Base-by-base conservation (phyloP, 352 stramenopile genomes). In the Phytophthora pini region DNA sequence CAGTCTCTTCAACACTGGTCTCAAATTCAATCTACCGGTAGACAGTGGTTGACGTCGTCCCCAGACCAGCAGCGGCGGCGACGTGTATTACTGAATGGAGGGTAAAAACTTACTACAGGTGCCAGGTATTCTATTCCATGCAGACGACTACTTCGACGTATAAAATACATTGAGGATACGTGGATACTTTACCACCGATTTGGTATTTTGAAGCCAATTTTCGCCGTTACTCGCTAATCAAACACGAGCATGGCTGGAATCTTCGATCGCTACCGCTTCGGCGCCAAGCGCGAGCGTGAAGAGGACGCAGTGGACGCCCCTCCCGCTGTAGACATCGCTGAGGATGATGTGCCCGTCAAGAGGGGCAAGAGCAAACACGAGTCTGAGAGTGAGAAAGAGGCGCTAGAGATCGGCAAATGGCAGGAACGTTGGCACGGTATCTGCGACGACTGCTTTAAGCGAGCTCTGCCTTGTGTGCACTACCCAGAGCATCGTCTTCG, bases 401-500 rank as follows among this genome's bases (percentile, higher is more conserved):
- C 41, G 17, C 17, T 8, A 50, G 8, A 6, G n/a, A 36, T 15
- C 17, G 43, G 55, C 44, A 91, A 91, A 58, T 95, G 87, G 87
- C 87, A 93, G 58, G 87, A 95, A 74, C 80, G 87, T 13, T 95
- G 85, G 81, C 87, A 92, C 31, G 72, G 58, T 34, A 92, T 95
- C 61, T 95, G 87, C 52, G 39, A 72, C 36, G 63, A 79, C 39
- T 95, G 87, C 70, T 95, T 95, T 55, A 69, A 82, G 4, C 52
- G 46, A 7, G 66, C 32, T 10, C 53, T 62, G 9, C 60, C 76
- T 50, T 97, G 90, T 63, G 52, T 40, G 34, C 89, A 97, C 67
- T 76, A 77, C 50, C 57, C 45, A 5, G 90, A 96, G 51, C 61
- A 56, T 5, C 79, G 83, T 20, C 74, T 97, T 34, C 80, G 84